Evolutionary conservation across 352 stramenopile species (phyloP), one percentile per base, ranked within the genome.

Genomic region (Phytophthora rubi): DNA sequence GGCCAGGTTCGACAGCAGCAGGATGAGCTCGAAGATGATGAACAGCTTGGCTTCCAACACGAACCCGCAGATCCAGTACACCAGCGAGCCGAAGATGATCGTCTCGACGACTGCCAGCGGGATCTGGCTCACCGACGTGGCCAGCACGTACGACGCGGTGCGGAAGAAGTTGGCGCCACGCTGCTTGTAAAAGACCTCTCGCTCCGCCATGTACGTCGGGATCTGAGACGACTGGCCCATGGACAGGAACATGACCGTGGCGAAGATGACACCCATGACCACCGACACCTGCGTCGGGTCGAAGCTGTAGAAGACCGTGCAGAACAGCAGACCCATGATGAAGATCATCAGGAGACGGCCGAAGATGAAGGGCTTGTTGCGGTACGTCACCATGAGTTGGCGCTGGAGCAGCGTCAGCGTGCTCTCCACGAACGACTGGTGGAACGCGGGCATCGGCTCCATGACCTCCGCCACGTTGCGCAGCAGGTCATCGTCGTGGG

Each of bases 51-150:
- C 82, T 52, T 23, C 64, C 73, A 16, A 70, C 21, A 61, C 71
- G 47, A 94, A 84, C 12, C 90, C 90, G 57, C 90, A 81, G 64
- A 95, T 82, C 77, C 83, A 97, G 62, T 97, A 97, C 3, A 95
- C 49, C 26, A 97, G 65, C 12, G 77, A 87, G 32, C 86, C 88
- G 79, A 94, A 97, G 9, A 93, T 65, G 21, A 93, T 53, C 3
- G 83, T 80, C 76, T 95, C 87, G 21, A 86, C 60, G 2, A 83
- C 2, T 64, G 68, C 58, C 53, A 85, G 65, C 63, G 81, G 69
- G 26, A 86, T 55, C 35, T 83, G 68, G 8, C 74, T 71, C 8
- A 70, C 28, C 10, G 64, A 76, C 5, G 59, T 76, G 12, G 73
- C 83, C 53, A 95, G 53, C 39, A 94, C 78, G 61, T 94, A 97